Evolutionary conservation across 177 flowering plant species (phyloP).

Genomic region (Vitis hybrid): DNA sequence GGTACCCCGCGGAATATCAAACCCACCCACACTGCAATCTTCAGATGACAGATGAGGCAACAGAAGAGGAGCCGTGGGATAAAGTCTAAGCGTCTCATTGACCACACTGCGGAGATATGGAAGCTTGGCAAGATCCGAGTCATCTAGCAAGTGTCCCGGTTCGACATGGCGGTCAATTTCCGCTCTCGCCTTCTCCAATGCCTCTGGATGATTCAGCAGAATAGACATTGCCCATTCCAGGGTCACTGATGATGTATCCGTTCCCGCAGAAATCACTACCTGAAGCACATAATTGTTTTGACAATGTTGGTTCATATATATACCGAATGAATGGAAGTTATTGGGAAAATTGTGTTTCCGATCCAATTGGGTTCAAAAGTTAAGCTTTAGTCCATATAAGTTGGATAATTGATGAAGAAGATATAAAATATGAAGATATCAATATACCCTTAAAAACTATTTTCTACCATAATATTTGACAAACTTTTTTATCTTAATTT

Average conservation of each 20-base stretch:
- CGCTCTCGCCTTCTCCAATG: constrained; percentile 4
- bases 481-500: no score
- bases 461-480: no score
- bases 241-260: constrained; percentile 2
- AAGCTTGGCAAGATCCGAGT: constrained; percentile 17
- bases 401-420: no score
- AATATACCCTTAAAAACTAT: no score
- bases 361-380: no score
- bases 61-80: constrained; percentile 17
- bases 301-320: no score
- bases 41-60: constrained; percentile 18
- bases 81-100: constrained; percentile 18
- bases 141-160: constrained; percentile 14
- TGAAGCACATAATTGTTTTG: no score
- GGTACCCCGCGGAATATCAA: constrained; percentile 18
- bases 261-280: no score
- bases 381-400: no score
- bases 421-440: no score
- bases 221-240: constrained; percentile 16
- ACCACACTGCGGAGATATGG: constrained; percentile 14
- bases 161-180: constrained; percentile 21
- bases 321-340: no score
- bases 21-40: constrained; percentile 19
- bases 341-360: no score
- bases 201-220: constrained; percentile 20